Percentiles rank a stretch among this genome's conserved stretches.
Evolutionary conservation across 306 rosid genomes (phyloP).

Genomic region (Cyamopsis tetragonoloba): DNA sequence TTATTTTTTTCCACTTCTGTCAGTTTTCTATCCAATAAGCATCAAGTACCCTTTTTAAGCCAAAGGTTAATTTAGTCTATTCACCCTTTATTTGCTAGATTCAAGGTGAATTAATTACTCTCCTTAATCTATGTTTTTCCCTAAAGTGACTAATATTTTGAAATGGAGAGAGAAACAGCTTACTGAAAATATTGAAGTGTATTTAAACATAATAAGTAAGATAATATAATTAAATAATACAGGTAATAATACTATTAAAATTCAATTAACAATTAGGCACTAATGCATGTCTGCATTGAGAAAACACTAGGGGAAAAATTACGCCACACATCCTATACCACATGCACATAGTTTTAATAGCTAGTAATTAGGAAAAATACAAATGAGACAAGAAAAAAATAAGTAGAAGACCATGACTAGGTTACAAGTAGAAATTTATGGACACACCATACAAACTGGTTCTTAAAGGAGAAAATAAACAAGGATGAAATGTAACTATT

Average conservation of each 20-base stretch:
- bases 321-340: not conserved
- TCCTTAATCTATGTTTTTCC: too few species aligned
- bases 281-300: not conserved
- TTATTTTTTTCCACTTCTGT: too few species aligned
- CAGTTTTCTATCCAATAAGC: too few species aligned
- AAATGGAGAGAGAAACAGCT: too few species aligned
- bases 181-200: not conserved
- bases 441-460: not conserved
- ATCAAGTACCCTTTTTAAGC: too few species aligned
- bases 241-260: not conserved
- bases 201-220: not conserved
- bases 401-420: not conserved
- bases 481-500: not conserved
- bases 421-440: not conserved
- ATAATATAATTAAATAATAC: not conserved
- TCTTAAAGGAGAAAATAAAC: not conserved
- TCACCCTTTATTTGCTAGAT: too few species aligned
- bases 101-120: too few species aligned
- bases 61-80: too few species aligned
- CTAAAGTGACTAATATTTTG: too few species aligned
- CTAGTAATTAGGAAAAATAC: not conserved
- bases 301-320: not conserved
- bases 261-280: not conserved
- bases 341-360: not conserved
- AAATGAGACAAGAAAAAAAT: not conserved